Percentiles rank a stretch among this genome's conserved stretches.
phyloP scores from a whole-genome alignment of 2,329 filamentous ascomycete genomes.

The Phaeophleospora eucalypticola region DNA sequence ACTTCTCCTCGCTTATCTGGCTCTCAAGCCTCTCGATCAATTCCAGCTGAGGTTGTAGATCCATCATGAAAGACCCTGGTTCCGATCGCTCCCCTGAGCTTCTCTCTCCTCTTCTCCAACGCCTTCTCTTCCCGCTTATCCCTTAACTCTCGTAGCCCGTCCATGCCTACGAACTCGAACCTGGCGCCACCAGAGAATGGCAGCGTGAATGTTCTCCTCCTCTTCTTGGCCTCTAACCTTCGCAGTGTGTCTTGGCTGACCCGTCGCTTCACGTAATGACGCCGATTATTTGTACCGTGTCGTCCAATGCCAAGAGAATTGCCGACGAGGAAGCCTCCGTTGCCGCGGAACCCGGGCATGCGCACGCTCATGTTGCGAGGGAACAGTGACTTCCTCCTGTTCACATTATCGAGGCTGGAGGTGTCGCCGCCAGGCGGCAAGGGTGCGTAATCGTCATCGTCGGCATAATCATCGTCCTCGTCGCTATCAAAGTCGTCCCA shows the following conservation, averaged over 20 bases:
- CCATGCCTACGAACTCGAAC: conserved; percentile 50
- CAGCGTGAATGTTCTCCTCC: conserved; percentile 18
- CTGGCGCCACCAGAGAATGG: conserved; percentile 37
- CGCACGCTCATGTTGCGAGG: conserved; percentile 32
- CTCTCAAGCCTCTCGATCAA: too few species aligned
- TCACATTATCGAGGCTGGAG: conserved; percentile 33
- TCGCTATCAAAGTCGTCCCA: conserved; percentile 54
- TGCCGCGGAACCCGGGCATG: conserved; percentile 38
- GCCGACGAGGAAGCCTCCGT: conserved; percentile 47
- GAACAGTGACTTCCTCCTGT: conserved; percentile 14
- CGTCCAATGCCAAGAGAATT: conserved; percentile 55
- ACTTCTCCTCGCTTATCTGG: too few species aligned
- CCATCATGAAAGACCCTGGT: conserved; percentile 15
- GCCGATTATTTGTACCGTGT: conserved; percentile 41
- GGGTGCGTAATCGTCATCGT: conserved; percentile 27
- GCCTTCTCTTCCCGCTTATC: conserved; percentile 43
- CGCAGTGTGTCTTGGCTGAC: conserved; percentile 24
- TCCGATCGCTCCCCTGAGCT: conserved; percentile 51
- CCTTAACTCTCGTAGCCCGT: conserved; percentile 44
- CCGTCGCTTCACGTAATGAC: conserved; percentile 36
- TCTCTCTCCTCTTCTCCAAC: conserved; percentile 51
- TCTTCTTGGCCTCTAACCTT: conserved; percentile 9
- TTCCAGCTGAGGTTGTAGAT: too few species aligned
- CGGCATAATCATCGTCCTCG: conserved; percentile 33
- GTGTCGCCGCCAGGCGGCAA: conserved; percentile 47